These are phyloP conservation scores for Lactarius psammicola DNA, from an alignment of 768 basidiomycete genomes.

Conservation along the genomic window DNA sequence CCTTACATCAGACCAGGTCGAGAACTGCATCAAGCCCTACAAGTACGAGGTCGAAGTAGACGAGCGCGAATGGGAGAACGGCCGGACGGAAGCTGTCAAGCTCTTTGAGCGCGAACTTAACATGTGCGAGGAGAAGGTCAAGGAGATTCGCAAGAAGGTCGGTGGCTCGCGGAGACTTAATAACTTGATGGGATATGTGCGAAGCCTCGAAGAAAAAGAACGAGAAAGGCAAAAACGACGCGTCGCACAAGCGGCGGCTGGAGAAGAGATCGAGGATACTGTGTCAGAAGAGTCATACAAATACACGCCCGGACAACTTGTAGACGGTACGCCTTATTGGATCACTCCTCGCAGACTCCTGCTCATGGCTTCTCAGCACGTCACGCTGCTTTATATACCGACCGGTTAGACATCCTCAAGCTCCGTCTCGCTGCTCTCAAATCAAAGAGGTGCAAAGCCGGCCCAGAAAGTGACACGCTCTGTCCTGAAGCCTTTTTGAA, in stretches of 20 bases:
- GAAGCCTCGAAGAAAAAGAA: conserved; percentile 73
- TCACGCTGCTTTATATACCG: conserved; percentile 85
- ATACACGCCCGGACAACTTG: conserved; percentile 86
- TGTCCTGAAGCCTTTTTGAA: conserved; percentile 98
- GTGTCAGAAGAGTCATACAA: conserved; percentile 63
- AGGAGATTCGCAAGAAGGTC: conserved; percentile 82
- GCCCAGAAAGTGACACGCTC: conserved; percentile 83
- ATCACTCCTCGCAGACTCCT: background rate
- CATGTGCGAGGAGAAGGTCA: conserved; percentile 84
- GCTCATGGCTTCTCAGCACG: conserved; percentile 57
- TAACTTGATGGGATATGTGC: conserved; percentile 77
- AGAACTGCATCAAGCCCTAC: conserved; percentile 99
- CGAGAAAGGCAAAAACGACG: conserved; percentile 58
- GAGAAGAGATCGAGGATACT: conserved; percentile 38
- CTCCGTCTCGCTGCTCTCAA: conserved; percentile 83
- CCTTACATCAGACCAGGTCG: conserved; percentile 96
- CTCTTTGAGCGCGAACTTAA: conserved; percentile 81
- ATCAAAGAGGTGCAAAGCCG: conserved; percentile 83
- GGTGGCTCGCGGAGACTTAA: conserved; percentile 82
- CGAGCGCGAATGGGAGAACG: conserved; percentile 86
- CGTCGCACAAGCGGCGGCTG: conserved; percentile 40
- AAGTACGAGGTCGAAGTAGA: conserved; percentile 99
- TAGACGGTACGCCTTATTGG: conserved; percentile 67
- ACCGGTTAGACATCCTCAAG: conserved; percentile 79
- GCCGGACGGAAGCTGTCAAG: conserved; percentile 69